phyloP scores from a whole-genome alignment of 306 rosid species.

The Arachis stenosperma region DNA sequence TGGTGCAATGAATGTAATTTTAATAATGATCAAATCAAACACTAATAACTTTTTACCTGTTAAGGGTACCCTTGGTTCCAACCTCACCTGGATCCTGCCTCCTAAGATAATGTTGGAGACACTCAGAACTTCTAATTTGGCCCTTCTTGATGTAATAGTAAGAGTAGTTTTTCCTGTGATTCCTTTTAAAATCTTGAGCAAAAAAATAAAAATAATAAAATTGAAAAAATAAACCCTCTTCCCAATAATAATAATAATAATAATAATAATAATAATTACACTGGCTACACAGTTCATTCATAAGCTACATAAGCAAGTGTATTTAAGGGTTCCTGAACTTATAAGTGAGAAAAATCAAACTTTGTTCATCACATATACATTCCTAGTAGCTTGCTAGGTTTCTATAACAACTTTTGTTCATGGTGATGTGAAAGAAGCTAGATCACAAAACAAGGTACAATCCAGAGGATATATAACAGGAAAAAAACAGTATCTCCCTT shows the following conservation, averaged over 20 bases:
- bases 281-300: conserved; percentile 31
- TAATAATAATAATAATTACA: conserved; percentile 9
- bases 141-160: conserved; percentile 36
- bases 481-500: neutral
- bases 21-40: no score
- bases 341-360: neutral
- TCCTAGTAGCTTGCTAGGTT: conserved; percentile 21
- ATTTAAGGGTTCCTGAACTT: conserved; percentile 4
- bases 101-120: conserved; percentile 41
- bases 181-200: conserved; percentile 19
- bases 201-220: neutral
- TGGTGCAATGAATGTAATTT: conserved; percentile 29
- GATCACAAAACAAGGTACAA: conserved; percentile 36
- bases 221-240: neutral
- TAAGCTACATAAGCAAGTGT: conserved; percentile 24
- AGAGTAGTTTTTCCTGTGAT: conserved; percentile 30
- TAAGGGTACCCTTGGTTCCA: conserved; percentile 17
- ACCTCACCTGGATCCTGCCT: conserved; percentile 40
- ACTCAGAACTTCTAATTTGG: conserved; percentile 25
- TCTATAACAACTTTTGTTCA: conserved; percentile 30
- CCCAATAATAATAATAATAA: conserved; percentile 27
- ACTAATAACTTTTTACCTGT: neutral
- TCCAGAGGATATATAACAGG: neutral
- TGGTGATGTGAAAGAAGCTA: conserved; percentile 39
- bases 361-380: neutral